phyloP scores from a whole-genome alignment of 2,329 filamentous ascomycete species.

The Cordyceps javanica region DNA sequence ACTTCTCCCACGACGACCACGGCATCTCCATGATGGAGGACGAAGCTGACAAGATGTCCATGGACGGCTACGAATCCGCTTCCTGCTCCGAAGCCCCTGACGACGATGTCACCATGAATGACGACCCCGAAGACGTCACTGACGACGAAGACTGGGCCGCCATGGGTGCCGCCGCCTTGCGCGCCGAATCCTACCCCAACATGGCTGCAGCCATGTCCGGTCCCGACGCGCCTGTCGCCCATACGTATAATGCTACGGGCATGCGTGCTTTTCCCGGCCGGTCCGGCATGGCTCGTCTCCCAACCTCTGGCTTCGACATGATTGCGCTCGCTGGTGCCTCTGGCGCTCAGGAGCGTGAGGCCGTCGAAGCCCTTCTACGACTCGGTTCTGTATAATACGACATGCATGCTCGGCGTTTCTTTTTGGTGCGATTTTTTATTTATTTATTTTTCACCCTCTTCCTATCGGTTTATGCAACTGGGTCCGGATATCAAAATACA shows the following conservation, averaged over 20 bases:
- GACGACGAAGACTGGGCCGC: constrained; percentile 96
- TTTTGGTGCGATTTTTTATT: constrained; percentile 10
- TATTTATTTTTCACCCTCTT: constrained; percentile 8
- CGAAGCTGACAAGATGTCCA: constrained; percentile 93
- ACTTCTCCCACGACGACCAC: constrained; percentile 68
- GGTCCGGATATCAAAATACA: constrained; percentile 18
- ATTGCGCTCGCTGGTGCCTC: constrained; percentile 45
- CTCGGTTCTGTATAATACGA: constrained; percentile 69
- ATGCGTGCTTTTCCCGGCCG: constrained; percentile 44
- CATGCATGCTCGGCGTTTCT: constrained; percentile 52
- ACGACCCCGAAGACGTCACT: constrained; percentile 78
- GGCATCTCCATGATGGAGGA: constrained; percentile 62
- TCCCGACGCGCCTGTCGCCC: constrained; percentile 27
- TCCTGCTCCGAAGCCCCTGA: constrained; percentile 72
- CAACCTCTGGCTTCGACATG: constrained; percentile 47
- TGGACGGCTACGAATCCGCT: constrained; percentile 61
- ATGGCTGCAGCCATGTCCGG: constrained; percentile 47
- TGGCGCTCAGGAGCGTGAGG: constrained; percentile 72
- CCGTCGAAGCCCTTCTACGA: constrained; percentile 72
- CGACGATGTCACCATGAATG: constrained; percentile 60
- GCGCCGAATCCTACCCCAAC: constrained; percentile 57
- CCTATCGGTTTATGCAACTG: constrained; percentile 14
- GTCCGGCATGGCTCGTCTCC: constrained; percentile 48
- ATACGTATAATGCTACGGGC: constrained; percentile 41
- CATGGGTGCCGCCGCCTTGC: constrained; percentile 78